Evolutionary conservation across 257 asterid species (phyloP), one percentile per base, ranked within the genome.

Genomic region (Plantago major): DNA sequence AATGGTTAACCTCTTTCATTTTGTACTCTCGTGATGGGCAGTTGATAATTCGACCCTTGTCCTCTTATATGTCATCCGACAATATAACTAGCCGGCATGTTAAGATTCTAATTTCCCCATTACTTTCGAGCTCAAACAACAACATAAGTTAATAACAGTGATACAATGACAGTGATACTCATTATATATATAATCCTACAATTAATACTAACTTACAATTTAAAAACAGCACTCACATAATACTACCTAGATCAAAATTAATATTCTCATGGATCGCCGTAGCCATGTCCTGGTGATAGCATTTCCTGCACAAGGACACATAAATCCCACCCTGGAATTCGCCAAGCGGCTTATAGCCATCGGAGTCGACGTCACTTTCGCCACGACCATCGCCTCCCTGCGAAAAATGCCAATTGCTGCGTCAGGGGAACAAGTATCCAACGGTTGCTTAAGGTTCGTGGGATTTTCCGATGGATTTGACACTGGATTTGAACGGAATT

Each of bases 261-360:
- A 16, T 22, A 22, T 22, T 22, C 26, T 52, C 26, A 52, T 52
- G 57, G 57, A 15, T 2, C 57, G 15, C 11, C 14, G 14, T 6
- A 28, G 43, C 26, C 88, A 84, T 67, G 77, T 83, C 42, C 72
- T 84, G 37, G 51, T 89, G 0, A 58, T 86, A 0, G 70, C 89
- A 17, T 79, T 73, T 15, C 80, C 94, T 0, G 81, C 70, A 0
- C 97, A 82, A 58, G 90, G 95, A 63, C 90, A 86, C 40, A 74
- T 89, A 67, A 89, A 89, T 55, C 97, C 97, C 0, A 17, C 87
- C 51, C 90, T 86, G 16, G 84, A 75, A 0, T 78, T 86, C 11
- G 84, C 94, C 46, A 76, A 84, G 62, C 45, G 62, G 16, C 84
- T 86, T 1, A 37, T 74, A 56, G 19, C 53, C 63, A 48, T 73